phyloP scores from a whole-genome alignment of 2,329 filamentous ascomycete species.

The Exophiala sp. region DNA sequence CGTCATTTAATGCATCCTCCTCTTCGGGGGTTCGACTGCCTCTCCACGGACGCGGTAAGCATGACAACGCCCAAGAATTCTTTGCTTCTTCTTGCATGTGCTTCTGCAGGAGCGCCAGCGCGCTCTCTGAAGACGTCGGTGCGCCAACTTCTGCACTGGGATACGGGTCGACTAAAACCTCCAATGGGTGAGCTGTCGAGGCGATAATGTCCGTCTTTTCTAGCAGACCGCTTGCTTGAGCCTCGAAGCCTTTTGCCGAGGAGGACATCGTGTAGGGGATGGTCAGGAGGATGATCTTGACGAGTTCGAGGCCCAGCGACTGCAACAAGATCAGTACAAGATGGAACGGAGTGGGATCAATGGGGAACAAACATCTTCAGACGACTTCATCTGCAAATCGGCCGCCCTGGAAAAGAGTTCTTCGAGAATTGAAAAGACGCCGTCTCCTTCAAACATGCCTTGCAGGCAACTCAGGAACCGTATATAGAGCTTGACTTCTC shows the following conservation, averaged over 20 bases:
- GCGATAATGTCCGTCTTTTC: conserved; percentile 95
- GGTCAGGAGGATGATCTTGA: conserved; percentile 93
- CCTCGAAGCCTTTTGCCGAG: conserved; percentile 58
- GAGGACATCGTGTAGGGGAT: conserved; percentile 85
- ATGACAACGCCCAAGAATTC: conserved; percentile 70
- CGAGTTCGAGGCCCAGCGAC: conserved; percentile 72
- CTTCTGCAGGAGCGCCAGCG: conserved; percentile 78
- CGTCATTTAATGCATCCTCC: conserved; percentile 57
- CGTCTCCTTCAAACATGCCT: conserved; percentile 73
- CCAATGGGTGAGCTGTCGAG: conserved; percentile 78
- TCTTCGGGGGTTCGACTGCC: conserved; percentile 39
- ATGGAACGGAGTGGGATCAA: background rate
- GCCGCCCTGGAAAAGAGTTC: conserved; percentile 90
- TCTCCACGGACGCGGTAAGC: conserved; percentile 57
- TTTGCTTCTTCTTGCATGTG: conserved; percentile 76
- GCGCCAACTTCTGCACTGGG: conserved; percentile 53
- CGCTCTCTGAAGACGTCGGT: conserved; percentile 62
- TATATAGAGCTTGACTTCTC: conserved; percentile 83
- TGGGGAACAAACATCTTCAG: conserved; percentile 71
- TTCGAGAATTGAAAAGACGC: conserved; percentile 78
- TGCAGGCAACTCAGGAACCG: conserved; percentile 88
- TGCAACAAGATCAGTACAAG: conserved; percentile 33
- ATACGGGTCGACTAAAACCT: conserved; percentile 83
- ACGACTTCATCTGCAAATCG: conserved; percentile 86
- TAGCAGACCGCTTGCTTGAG: conserved; percentile 73